Evolutionary conservation across 495 filamentous ascomycete species (phyloP), one percentile per base, ranked within the genome.

Genomic region (Geoglossum glabrum): DNA sequence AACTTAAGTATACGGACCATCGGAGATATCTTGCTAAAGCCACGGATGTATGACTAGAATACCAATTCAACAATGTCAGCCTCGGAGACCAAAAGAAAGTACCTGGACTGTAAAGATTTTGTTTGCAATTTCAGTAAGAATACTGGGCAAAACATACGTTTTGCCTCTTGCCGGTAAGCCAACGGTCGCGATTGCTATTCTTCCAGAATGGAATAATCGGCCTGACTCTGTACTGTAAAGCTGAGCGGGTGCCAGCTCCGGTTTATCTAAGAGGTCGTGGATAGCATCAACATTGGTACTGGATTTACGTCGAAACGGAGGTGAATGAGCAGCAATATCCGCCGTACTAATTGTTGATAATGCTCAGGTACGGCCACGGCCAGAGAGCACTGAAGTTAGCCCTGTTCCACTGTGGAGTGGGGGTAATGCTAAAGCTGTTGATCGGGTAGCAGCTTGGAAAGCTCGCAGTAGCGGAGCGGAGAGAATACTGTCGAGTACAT

Each of bases 171-270:
- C 93, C 49, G 93, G 93, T 45, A 95, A 77, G 55, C 93, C 93
- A 65, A 97, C 93, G 62, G 94, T 95, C 55, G 90, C 90, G 58
- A 99, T 97, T 40, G 88, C 89, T 62, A 99, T 97, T 33, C 90
- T 80, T 46, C 93, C 93, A 7, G 92, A 95, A 69, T 99, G 93
- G 66, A 97, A 99, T 26, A 99, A 80, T 23, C 90, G 79, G 54
- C 93, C 93, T 36, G 90, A 96, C 75, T 95, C 90, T 21, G 93
- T 99, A 67, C 87, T 95, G 69, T 99, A 99, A 26, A 99, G 74
- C 71, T 99, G 93, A 58, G 93, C 93, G 17, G 93, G 93, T 2
- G 93, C 93, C 72, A 93, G 79, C 58, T 88, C 83, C 55, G 81
- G 79, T 61, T 86, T 88, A 63, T 86, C 80, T 1, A 86, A 80